phyloP scores from a whole-genome alignment of 2,329 filamentous ascomycete species.

The Neoscytalidium dimidiatum region DNA sequence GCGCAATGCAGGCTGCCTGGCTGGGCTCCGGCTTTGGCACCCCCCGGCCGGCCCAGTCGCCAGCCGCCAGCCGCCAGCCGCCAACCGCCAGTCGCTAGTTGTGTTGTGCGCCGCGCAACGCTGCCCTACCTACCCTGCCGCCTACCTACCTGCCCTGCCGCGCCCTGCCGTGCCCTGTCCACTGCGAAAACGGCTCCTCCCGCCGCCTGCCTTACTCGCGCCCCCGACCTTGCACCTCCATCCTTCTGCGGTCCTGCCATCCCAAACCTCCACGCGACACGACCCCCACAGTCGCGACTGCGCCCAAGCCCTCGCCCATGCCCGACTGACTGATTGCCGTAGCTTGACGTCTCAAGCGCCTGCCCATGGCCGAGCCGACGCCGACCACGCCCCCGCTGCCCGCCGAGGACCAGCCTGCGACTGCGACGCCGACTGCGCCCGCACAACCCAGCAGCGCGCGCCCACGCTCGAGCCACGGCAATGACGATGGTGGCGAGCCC shows the following conservation, averaged over 20 bases:
- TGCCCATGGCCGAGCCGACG: constrained; percentile 4
- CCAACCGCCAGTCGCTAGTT: too few species aligned
- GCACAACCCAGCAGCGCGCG: neutral
- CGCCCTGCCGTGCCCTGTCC: too few species aligned
- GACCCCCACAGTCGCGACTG: too few species aligned
- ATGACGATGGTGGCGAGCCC: neutral
- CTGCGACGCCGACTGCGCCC: neutral
- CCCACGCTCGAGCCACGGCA: neutral
- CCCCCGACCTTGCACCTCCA: neutral
- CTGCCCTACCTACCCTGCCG: neutral
- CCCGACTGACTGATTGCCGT: neutral
- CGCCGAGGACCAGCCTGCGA: constrained; percentile 10
- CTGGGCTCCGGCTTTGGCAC: neutral
- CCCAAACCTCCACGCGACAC: neutral
- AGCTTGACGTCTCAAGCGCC: neutral
- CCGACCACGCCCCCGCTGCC: constrained; percentile 27
- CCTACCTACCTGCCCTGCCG: too few species aligned
- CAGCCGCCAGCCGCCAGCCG: too few species aligned
- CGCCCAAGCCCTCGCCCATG: neutral
- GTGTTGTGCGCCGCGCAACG: neutral
- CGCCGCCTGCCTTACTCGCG: neutral
- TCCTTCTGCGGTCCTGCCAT: neutral
- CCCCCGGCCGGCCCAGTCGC: neutral
- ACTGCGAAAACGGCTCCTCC: neutral
- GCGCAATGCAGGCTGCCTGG: neutral